These are phyloP conservation scores for Lathyrus sativus DNA, from an alignment of 306 rosid species.

Conservation along the genomic window DNA sequence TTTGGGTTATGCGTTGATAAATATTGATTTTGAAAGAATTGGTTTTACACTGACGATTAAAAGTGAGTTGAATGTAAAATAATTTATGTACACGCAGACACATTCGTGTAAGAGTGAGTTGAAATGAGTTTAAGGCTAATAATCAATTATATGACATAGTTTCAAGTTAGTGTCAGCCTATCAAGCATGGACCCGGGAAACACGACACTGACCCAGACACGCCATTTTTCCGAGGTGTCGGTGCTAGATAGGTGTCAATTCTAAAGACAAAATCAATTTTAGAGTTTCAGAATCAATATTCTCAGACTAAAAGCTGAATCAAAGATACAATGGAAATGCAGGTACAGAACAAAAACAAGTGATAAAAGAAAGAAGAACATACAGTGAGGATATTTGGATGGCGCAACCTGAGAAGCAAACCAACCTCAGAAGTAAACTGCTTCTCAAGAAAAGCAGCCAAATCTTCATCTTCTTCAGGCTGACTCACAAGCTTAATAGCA, in stretches of 20 bases:
- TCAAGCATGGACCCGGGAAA: too few species aligned
- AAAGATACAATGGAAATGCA: conserved; percentile 2
- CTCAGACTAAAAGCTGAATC: background rate
- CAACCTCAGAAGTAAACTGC: conserved; percentile 88
- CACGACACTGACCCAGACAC: too few species aligned
- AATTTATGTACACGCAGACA: background rate
- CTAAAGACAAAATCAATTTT: background rate
- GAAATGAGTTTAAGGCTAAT: background rate
- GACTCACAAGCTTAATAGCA: conserved; percentile 87
- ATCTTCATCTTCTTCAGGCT: conserved; percentile 79
- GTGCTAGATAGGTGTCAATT: background rate
- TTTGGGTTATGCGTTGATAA: background rate
- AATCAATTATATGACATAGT: background rate
- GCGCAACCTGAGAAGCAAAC: conserved; percentile 63
- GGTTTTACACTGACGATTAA: background rate
- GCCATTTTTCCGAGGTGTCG: too few species aligned
- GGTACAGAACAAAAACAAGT: background rate
- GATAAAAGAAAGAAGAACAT: conserved; percentile 35
- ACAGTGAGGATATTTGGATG: conserved; percentile 93
- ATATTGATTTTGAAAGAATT: background rate
- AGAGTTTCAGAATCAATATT: background rate
- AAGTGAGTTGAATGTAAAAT: background rate
- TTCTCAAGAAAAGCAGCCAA: conserved; percentile 76
- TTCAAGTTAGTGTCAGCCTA: background rate
- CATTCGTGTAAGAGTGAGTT: background rate